Conservation (phyloP, 2,329 filamentous ascomycete genomes). For the Mariannaea sp. region DNA sequence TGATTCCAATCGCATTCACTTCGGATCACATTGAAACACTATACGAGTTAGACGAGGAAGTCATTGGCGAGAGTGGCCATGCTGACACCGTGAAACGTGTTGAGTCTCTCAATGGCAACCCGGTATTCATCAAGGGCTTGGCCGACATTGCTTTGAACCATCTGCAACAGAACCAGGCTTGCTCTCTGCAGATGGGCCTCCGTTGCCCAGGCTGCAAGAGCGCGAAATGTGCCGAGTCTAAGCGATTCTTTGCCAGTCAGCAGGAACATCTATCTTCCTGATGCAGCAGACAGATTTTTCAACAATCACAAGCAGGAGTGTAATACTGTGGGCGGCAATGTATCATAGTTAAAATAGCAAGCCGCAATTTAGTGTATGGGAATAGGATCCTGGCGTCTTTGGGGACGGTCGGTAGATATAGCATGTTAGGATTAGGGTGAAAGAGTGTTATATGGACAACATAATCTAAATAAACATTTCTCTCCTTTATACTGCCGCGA, state of each 20-base stretch:
- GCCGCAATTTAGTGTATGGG: conserved; percentile 6
- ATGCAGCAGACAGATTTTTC: too few species aligned
- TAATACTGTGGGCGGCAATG: conserved; percentile 10
- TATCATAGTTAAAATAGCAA: conserved; percentile 3
- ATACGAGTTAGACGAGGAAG: conserved; percentile 91
- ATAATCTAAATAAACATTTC: conserved; percentile 11
- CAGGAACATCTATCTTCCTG: conserved; percentile 36
- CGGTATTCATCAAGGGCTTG: conserved; percentile 86
- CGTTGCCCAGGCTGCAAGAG: conserved; percentile 94
- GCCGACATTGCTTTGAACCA: conserved; percentile 86
- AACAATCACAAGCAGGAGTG: background rate
- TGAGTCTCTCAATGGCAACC: conserved; percentile 89
- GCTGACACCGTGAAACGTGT: conserved; percentile 83
- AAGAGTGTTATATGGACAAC: background rate
- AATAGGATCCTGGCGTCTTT: conserved; percentile 15
- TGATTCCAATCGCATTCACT: conserved; percentile 96
- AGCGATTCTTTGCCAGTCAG: conserved; percentile 65
- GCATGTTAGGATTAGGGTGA: background rate
- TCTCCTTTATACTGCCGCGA: background rate
- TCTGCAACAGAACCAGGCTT: conserved; percentile 68
- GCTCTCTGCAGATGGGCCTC: conserved; percentile 84
- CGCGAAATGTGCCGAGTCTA: conserved; percentile 80
- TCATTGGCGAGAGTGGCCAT: conserved; percentile 85
- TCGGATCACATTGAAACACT: conserved; percentile 99
- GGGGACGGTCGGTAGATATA: conserved; percentile 8